Base-by-base conservation (phyloP, 2,329 filamentous ascomycete genomes). In the Coniosporium tulheliwenetii region DNA sequence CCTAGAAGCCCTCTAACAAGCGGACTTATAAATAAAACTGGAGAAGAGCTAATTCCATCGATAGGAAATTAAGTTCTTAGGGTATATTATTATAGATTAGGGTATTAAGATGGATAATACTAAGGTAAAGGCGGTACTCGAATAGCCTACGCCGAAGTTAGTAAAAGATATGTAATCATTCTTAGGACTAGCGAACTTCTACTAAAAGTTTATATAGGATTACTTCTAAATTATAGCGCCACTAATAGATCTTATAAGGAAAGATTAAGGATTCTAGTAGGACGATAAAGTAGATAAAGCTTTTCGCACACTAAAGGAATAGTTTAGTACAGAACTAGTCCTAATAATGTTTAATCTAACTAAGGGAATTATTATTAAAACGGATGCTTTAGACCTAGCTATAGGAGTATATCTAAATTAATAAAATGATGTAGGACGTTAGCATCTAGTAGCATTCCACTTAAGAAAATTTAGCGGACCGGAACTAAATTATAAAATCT, bases 401-500 rank as follows among this genome's bases (percentile, higher is more conserved):
- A 36, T 30, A 2, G 43, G 13, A 2, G 46, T 35, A 10, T 30
- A 47, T 5, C 19, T 52, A 5, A 47, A 38, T 10, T 42, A 51
- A 16, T 30, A 40, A 8, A 19, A 48, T 9, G 36, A 44, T 10
- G 15, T 45, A n/a, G 43, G 42, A 8, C n/a, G 40, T 1, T 29
- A 44, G 8, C 32, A 44, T 2, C 50, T 42, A 14, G 43, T 54
- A 0, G 48, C 48, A 3, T 58, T 45, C 43, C 50, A 44, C 26
- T 56, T 44, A 8, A 44, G 40, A 38, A 58, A 55, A 35, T 41
- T 52, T 8, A 43, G n/a, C 7, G 35, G 37, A 5, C 43, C 45
- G 1, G 40, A 60, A 43, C 45, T 39, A 4, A 61, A 60, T 42
- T 61, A 61, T 43, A 35, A 55, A 10, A 59, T 59, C 8, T 48